Evolutionary conservation across 75 land plant species (phyloP), one percentile per base, ranked within the genome.

Genomic region (Gnetum montanum): DNA sequence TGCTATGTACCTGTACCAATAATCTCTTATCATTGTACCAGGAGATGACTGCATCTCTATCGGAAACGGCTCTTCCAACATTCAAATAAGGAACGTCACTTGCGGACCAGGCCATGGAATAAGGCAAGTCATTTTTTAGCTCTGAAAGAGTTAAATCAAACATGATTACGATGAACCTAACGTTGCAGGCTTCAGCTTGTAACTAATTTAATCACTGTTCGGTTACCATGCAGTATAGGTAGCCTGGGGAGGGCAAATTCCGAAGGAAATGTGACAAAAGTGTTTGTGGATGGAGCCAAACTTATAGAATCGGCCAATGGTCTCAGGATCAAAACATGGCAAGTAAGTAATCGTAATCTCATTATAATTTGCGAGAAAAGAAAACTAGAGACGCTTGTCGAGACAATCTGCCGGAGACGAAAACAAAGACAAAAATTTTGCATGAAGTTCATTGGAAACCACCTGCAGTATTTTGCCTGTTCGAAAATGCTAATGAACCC

Each of bases 281-380:
- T 85, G 4, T 34, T 37, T 2, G 84, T 85, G 6, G 62, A 33
- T 8, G 65, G 67, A 31, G 74, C 67, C 57, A 72, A 43, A 22
- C 41, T 85, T 0, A 64, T 34, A 4, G 57, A 41, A 45, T 74
- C 88, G n/a, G 25, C 26, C 31, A 77, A 74, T 22, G 88, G 88
- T 4, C 45, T 80, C 1, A 68, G 84, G 40, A 70, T 85, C 62
- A 85, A 85, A 44, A 68, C 88, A 41, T 85, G 84, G 81, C 70
- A 68, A 43, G 70, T 7, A 58, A 4, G n/a, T n/a, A n/a, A n/a
- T n/a, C n/a, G n/a, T n/a, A n/a, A n/a, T n/a, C n/a, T n/a, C n/a
- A 20, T 1, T 20, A 48, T 29, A 3, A 1, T 3, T 48, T 25
- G 8, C 2, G 10, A 12, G 29, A 45, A 20, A 12, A 12, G 23